Conservation (phyloP, 1,139 yeast genomes). For the Hanseniaspora sp. region DNA sequence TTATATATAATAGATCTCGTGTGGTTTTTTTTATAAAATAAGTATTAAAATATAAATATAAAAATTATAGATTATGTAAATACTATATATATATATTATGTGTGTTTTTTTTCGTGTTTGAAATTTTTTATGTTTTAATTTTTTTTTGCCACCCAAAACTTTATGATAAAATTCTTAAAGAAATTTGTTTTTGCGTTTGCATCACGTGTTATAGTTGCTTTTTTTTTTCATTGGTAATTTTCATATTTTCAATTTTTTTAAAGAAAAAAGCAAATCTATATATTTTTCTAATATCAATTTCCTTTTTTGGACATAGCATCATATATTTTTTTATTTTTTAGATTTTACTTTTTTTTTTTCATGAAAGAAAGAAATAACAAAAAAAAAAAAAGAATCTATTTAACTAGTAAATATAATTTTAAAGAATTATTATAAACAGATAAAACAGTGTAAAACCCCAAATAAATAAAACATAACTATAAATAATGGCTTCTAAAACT, state of each 20-base stretch:
- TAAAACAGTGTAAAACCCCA: no score
- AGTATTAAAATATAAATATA: no score
- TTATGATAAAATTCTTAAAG: background rate
- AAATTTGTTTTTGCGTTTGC: background rate
- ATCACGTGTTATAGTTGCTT: background rate
- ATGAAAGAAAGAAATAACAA: background rate
- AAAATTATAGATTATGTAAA: no score
- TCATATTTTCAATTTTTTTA: constrained; percentile 9
- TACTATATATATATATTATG: no score
- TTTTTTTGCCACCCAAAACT: background rate
- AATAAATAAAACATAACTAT: background rate
- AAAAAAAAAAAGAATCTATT: background rate
- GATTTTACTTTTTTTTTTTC: background rate
- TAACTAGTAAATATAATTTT: no score
- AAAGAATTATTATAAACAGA: no score
- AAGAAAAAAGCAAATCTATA: background rate
- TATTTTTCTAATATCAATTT: background rate
- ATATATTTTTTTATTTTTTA: background rate
- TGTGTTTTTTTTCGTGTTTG: no score
- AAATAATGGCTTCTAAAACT: background rate
- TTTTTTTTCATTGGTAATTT: no score
- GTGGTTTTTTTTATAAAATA: no score
- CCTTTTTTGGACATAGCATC: background rate
- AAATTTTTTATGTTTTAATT: no score
- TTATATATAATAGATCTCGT: no score